Base-by-base conservation (phyloP, 108 stramenopile species). In the Aurantiochytrium sp. region DNA sequence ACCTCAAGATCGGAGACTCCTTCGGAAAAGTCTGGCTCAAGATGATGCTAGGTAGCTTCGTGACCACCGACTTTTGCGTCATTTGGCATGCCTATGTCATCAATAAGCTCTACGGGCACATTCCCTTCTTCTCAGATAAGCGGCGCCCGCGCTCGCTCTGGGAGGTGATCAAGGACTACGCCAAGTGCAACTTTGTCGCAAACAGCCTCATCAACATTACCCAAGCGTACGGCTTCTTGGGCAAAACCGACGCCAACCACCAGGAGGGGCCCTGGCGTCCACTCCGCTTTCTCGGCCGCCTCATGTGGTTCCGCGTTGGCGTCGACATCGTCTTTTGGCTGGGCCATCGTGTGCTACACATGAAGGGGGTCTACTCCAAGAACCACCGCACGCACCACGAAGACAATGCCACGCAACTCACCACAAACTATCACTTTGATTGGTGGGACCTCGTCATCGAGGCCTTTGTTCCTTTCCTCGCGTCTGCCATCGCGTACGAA, bases 371-470 rank as follows among this genome's bases (percentile, higher is more conserved):
- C 51, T 83, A 83, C 28, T 6, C 25, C 25, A 25, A 53, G 44
- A 47, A 51, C 44, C 73, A 83, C n/a, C 44, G 51, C 23, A 12
- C 10, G 73, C 73, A 83, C 73, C 73, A 83, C 51, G 73, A 83
- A 4, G 23, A 83, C 3, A 83, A n/a, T 23, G 51, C 44, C 44
- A 83, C 73, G 21, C 44, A 47, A 44, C 44, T 83, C 51, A 83
- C 73, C 5, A 83, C 73, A 10, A 83, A 83, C 73, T 83, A 83
- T n/a, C 73, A 83, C 51, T 83, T 83, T 23, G 49, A 83, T 4
- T 83, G 73, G 73, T 83, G 44, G 49, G 73, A 83, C 51, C 51
- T 83, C 49, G 28, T 83, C 73, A n/a, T 83, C 23, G 73, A 83
- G 73, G 73, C 73, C 28, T 83, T 25, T 44, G 45, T 83, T 51